These are phyloP conservation scores for Leishmania lainsoni DNA, from an alignment of 208 protist species.

Conservation along the genomic window DNA sequence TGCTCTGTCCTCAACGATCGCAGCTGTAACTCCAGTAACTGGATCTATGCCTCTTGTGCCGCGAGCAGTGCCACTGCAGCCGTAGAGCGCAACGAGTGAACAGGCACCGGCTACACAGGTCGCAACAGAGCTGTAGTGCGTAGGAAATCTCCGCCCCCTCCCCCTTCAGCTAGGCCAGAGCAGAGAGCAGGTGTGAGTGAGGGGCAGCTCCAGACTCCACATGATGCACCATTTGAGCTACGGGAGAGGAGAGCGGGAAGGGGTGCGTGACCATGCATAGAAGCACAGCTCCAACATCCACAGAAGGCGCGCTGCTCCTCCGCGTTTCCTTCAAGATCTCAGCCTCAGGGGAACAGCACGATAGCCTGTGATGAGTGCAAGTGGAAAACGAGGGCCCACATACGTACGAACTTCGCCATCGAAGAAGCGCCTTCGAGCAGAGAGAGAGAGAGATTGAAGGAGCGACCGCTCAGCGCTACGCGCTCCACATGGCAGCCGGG, in stretches of 20 bases:
- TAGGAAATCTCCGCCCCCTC: neutral
- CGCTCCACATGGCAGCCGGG: too few relatives aligned
- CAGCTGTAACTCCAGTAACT: slow-evolving; percentile 7
- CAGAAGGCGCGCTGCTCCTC: too few relatives aligned
- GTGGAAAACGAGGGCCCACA: too few relatives aligned
- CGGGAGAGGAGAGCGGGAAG: neutral
- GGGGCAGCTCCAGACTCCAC: neutral
- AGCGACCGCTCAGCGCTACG: too few relatives aligned
- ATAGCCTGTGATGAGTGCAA: too few relatives aligned
- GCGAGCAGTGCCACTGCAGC: neutral
- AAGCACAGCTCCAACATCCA: neutral
- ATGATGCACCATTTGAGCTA: neutral
- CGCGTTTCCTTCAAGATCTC: too few relatives aligned
- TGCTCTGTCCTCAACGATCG: slow-evolving; percentile 2
- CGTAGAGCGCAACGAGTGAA: neutral
- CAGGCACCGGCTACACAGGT: neutral
- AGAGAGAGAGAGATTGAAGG: too few relatives aligned
- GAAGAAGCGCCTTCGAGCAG: too few relatives aligned
- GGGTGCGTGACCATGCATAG: neutral
- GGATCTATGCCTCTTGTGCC: neutral
- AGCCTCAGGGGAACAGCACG: too few relatives aligned
- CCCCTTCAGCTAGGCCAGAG: neutral
- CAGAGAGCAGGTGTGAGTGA: neutral
- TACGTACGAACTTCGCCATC: too few relatives aligned
- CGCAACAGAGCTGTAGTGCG: neutral